A percentile compares a stretch with the other conserved stretches of the same genome.
Conservation (phyloP, 108 stramenopile genomes). For the Skeletonema potamos region DNA sequence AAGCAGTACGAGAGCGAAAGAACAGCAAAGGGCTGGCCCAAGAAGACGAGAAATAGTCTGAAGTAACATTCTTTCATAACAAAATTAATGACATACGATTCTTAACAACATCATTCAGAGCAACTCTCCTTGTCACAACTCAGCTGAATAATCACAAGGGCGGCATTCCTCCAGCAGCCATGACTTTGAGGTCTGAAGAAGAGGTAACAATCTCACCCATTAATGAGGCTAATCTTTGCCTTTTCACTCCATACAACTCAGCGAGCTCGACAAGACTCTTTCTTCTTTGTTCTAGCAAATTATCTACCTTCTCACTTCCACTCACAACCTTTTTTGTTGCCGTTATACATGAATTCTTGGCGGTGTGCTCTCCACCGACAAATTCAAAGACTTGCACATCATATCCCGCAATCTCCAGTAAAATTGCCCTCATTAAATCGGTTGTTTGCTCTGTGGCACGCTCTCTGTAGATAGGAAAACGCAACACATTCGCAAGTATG, state of each 20-base stretch:
- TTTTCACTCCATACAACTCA: slow-evolving; percentile 58
- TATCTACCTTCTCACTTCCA: background rate
- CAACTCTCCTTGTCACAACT: background rate
- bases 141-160: background rate
- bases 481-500: slow-evolving; percentile 58
- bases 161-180: background rate
- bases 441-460: slow-evolving; percentile 79
- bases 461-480: slow-evolving; percentile 75
- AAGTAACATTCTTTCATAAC: background rate
- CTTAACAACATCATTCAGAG: background rate
- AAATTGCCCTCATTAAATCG: slow-evolving; percentile 71
- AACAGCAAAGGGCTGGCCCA: background rate
- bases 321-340: slow-evolving; percentile 35
- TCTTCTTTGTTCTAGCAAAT: slow-evolving; percentile 20
- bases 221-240: slow-evolving; percentile 58
- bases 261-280: slow-evolving; percentile 52
- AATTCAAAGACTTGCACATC: slow-evolving; percentile 88
- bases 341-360: slow-evolving; percentile 88
- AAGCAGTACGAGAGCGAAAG: background rate
- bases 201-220: slow-evolving; percentile 50
- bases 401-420: slow-evolving; percentile 85
- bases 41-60: background rate
- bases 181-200: background rate
- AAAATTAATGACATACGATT: background rate
- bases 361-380: slow-evolving; percentile 83